Percentiles rank a stretch among this genome's conserved stretches.
Conservation (phyloP, 2,329 filamentous ascomycete species). For the Xylariaceae sp. region DNA sequence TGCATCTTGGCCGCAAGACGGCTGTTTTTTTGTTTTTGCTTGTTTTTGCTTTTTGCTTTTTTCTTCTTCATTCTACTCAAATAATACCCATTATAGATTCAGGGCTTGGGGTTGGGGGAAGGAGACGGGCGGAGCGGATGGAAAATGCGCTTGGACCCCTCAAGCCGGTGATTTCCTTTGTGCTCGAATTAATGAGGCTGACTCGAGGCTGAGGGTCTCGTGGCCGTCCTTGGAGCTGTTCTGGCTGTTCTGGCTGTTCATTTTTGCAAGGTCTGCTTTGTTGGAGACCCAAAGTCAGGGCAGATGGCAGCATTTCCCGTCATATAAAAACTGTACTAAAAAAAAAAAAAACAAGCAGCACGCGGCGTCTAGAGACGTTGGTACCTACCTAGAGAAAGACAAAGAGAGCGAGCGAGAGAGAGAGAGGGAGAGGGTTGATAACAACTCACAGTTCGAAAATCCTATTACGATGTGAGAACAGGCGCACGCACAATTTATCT, state of each 20-base stretch:
- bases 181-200: conserved; percentile 23
- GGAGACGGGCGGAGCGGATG: conserved; percentile 6
- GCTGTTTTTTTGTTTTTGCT: background rate
- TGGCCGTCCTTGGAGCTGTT: background rate
- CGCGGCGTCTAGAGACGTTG: no score
- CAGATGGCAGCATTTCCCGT: conserved; percentile 1
- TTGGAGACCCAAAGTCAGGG: background rate
- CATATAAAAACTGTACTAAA: background rate
- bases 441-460: no score
- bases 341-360: no score
- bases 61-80: conserved; percentile 26
- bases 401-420: no score
- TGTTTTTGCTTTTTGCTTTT: conserved; percentile 8
- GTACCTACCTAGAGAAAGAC: no score
- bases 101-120: background rate
- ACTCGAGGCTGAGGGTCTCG: conserved; percentile 3
- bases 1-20: conserved; percentile 18
- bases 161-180: conserved; percentile 31
- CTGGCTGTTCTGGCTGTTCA: no score
- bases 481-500: no score
- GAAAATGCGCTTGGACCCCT: conserved; percentile 25
- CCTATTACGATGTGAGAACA: no score
- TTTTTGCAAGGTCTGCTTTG: no score
- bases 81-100: conserved; percentile 35
- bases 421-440: no score